Evolutionary conservation across 2,329 filamentous ascomycete genomes (phyloP), one percentile per base, ranked within the genome.

Genomic region (Phialophora tarda): DNA sequence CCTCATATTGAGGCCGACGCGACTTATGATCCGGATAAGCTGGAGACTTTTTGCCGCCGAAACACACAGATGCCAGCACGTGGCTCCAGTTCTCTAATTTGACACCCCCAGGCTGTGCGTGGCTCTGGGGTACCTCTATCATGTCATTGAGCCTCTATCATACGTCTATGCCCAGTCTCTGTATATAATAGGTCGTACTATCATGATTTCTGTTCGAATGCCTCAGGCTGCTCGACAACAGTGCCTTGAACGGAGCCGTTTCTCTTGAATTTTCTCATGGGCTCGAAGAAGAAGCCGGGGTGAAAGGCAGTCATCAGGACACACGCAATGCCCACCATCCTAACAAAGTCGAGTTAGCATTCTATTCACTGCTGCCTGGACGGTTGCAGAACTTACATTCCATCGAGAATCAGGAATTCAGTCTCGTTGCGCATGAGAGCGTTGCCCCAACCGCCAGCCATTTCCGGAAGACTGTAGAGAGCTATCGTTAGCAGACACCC

Each of bases 381-480:
- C 21, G 12, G 23, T 53, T 24, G 48, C 23, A 7, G n/a, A 23
- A 78, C 79, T 76, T 70, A 82, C 80, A 79, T 79, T 75, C 80
- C 81, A 69, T 83, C 82, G 4, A 83, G 73, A 7, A 83, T 72
- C 24, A 83, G 73, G 63, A 83, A 83, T 63, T 82, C 81, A 5
- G 75, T 74, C 72, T 83, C 80, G 41, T 79, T 79, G 60, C 77
- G 77, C 81, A 83, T 83, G 50, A 82, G 68, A 0, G 76, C 73
- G 55, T 78, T 80, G 24, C 81, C 81, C 82, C 82, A 83, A 3
- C 82, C 82, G 26, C 81, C 81, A 4, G 81, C 79, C 82, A 83
- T 83, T 70, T 83, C 82, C 3, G 82, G 81, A 6, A 83, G 75
- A 74, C 81, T 82, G 65, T 50, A 54, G n/a, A 56, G 2, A 53